Base-by-base conservation (phyloP, 129 eudicot genomes). In the Cynara cardunculus region DNA sequence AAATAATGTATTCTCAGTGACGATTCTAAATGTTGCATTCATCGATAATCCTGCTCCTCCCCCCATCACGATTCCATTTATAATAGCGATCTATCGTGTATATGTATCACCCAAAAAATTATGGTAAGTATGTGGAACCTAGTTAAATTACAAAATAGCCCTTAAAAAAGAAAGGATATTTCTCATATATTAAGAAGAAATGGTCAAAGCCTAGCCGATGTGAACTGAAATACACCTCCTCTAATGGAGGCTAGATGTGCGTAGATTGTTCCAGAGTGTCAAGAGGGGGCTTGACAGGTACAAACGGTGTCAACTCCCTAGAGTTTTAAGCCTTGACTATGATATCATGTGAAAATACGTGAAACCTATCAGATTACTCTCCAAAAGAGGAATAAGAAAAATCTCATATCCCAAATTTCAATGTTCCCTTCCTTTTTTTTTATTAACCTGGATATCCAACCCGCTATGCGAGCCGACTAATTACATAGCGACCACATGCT, bases 11-110 rank as follows among this genome's bases (percentile, higher is more conserved):
- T 86, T 86, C 74, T 89, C 89, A 0, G 92, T 89, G 1, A 79
- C 92, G 19, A 89, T 76, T 32, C 88, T 81, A 39, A 81, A 89
- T 12, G 69, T 32, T 22, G 85, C 86, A 53, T 89, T 72, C 85
- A 86, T 89, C 3, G 89, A 84, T 25, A 86, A 56, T 21, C 92
- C 90, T 19, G 89, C 92, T 2, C 92, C 92, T 74, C 88, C 92
- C 18, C 92, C 92, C 92, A 89, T 89, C 18, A 89, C 88, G 16
- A 82, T 78, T 24, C 92, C 92, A 67, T 86, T 27, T 7, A 89
- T 12, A 28, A 89, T 31, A 10, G 83, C 78, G 41, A 89, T 82
- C 85, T 82, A 34, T 12, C 1, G 22, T 19, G 24, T 56, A 46
- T 46, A 46, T 13, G 59, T 3, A 41, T 41, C 11, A 30, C 0